Base-by-base conservation (phyloP, 352 stramenopile species). In the Pythium insidiosum region DNA sequence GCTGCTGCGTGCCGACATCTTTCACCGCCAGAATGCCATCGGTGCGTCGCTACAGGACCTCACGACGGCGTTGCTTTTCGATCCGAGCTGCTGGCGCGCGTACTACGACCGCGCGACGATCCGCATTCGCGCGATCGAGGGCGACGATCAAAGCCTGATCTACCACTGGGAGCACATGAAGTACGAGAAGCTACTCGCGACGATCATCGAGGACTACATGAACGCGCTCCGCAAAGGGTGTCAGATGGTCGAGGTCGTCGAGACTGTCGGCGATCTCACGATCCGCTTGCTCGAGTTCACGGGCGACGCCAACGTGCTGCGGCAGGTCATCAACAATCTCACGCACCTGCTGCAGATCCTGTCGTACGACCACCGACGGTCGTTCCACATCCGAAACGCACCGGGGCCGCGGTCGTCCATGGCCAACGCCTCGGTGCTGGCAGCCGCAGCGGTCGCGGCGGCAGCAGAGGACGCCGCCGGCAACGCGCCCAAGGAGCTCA, bases 81-180 rank as follows among this genome's bases (percentile, higher is more conserved):
- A 90, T 30, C 63, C 70, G n/a, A 58, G 58, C 25, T 85, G 76
- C 53, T 90, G 77, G 77, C 71, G 73, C 13, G 77, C 77, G n/a
- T 84, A 84, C 43, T 90, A 88, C 46, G 77, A 90, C 45, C 72
- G 77, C 18, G 77, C 71, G 5, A 79, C 70, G 26, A 61, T 90
- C 21, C 74, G 77, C 11, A 66, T 88, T 16, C 61, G 68, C 5
- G 66, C 70, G 0, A 66, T 90, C 35, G 77, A 90, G 36, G 70
- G 77, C 4, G 68, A 83, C 13, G 71, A 83, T 24, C 63, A 67
- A 19, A 72, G 58, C 37, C 56, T 83, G 12, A 66, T 63, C 40
- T 83, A 84, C 55, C 68, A 87, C 41, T 84, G 71, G 44, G 71
- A 83, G 33, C 66, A 82, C 42, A 68, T 84, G 60, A 73, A 59